These are phyloP conservation scores for Exophiala aquamarina DNA, from an alignment of 2,329 filamentous ascomycete species.

Conservation along the genomic window DNA sequence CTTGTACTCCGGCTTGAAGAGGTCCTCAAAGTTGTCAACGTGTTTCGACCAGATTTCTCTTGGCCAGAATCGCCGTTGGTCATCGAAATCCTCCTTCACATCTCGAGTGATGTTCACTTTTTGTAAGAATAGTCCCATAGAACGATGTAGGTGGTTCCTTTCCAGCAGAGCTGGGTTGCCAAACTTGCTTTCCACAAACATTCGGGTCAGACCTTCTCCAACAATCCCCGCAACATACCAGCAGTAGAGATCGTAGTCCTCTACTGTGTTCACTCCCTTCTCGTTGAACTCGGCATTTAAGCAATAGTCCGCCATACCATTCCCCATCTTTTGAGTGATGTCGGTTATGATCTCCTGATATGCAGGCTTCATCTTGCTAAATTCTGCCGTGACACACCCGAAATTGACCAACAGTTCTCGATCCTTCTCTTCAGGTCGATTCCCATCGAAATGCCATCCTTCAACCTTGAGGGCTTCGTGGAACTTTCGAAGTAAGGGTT, in stretches of 20 bases:
- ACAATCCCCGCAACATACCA: conserved; percentile 99
- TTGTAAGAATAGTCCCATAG: conserved; percentile 96
- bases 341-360: conserved; percentile 89
- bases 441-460: conserved; percentile 87
- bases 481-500: conserved; percentile 82
- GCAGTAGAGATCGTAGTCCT: conserved; percentile 95
- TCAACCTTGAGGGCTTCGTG: conserved; percentile 74
- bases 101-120: conserved; percentile 99
- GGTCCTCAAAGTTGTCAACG: conserved; percentile 82
- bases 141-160: conserved; percentile 79
- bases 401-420: conserved; percentile 90
- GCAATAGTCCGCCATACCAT: conserved; percentile 97
- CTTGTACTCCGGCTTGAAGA: conserved; percentile 79
- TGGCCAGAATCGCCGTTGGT: conserved; percentile 90
- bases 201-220: conserved; percentile 83
- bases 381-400: conserved; percentile 79
- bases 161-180: conserved; percentile 82
- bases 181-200: conserved; percentile 84
- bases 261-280: conserved; percentile 76
- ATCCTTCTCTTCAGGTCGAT: conserved; percentile 90
- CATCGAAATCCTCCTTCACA: conserved; percentile 82
- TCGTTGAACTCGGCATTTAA: conserved; percentile 78
- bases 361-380: conserved; percentile 79
- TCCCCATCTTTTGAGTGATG: conserved; percentile 91
- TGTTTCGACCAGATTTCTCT: conserved; percentile 97